Base-by-base conservation (phyloP, 192 early-diverging fungal species). In the Entomortierella chlamydospora region DNA sequence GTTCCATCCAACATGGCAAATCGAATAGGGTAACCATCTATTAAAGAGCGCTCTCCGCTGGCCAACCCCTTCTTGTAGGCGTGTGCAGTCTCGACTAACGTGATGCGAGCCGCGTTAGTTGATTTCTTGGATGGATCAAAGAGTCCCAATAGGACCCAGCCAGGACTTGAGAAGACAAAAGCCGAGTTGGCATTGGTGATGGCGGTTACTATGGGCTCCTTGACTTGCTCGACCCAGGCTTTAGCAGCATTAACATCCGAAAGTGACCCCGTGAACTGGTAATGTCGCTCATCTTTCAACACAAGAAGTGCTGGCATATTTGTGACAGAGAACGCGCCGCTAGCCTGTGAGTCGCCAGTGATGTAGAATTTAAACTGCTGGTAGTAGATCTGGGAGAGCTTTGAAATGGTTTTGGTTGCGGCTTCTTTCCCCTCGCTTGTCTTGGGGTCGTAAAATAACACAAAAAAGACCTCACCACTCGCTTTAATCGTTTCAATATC, bases 131-230 rank as follows among this genome's bases (percentile, higher is more conserved):
- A 64, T 9, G 84, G 81, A 65, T 91, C 87, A 20, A 95, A 73
- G 3, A 95, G 63, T 4, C 83, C 87, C 66, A 97, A 73, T 0
- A 93, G 86, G 1, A 95, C 74, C 55, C 88, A 81, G 52, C 88
- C 85, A 23, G 89, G 81, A 53, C 89, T 84, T 33, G 90, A 86
- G 69, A 96, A 84, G 69, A 94, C 85, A 2, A 86, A 83, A 37
- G 91, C 89, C 18, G 92, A 84, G 64, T 94, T 95, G 29, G 84
- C 83, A 57, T 87, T 83, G n/a, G 82, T 84, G 20, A 96, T 68
- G 34, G 87, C 77, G 2, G 91, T 83, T 13, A 93, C 86, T 28
- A 93, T 68, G 17, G 93, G 89, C 63, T 88, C 86, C 51, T 91
- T 90, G 76, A 92, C 88, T 37, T 70, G 81, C 20, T 87, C 81